Percentiles rank a stretch among this genome's conserved stretches.
Evolutionary conservation across 1,284 basidiomycete genomes (phyloP).

Genomic region (Macrocybe sp.): DNA sequence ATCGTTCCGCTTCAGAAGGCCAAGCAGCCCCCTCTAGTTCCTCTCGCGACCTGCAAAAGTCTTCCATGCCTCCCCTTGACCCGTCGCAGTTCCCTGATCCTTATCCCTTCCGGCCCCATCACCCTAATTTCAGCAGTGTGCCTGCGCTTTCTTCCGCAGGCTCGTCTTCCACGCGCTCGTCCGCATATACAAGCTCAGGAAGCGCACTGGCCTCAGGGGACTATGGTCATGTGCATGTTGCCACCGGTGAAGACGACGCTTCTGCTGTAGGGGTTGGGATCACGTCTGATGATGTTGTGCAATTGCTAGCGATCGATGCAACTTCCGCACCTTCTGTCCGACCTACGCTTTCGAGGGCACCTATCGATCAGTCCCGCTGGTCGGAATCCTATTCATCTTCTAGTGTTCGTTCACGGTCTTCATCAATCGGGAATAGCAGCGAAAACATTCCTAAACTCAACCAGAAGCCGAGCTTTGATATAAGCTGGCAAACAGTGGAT

Average conservation of each 20-base stretch:
- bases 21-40: conserved; percentile 18
- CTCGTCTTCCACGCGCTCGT: conserved; percentile 72
- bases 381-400: conserved; percentile 58
- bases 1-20: conserved; percentile 20
- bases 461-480: conserved; percentile 66
- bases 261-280: conserved; percentile 48
- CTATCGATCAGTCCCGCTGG: conserved; percentile 59
- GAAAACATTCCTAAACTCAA: conserved; percentile 41
- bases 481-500: conserved; percentile 67
- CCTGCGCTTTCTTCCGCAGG: conserved; percentile 62
- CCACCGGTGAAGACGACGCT: conserved; percentile 51
- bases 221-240: conserved; percentile 60
- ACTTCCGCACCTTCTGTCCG: conserved; percentile 38
- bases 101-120: conserved; percentile 45
- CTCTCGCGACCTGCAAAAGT: conserved; percentile 43
- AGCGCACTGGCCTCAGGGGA: conserved; percentile 55
- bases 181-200: conserved; percentile 67
- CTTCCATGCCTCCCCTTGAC: conserved; percentile 45
- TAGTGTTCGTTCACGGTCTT: conserved; percentile 60
- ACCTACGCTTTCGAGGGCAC: conserved; percentile 34
- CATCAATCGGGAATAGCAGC: conserved; percentile 52
- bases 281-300: conserved; percentile 57
- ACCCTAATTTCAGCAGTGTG: conserved; percentile 35
- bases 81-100: conserved; percentile 55
- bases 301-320: conserved; percentile 50